Evolutionary conservation across 345 rosid genomes (phyloP), one percentile per base, ranked within the genome.

Genomic region (Microthlaspi erraticum): DNA sequence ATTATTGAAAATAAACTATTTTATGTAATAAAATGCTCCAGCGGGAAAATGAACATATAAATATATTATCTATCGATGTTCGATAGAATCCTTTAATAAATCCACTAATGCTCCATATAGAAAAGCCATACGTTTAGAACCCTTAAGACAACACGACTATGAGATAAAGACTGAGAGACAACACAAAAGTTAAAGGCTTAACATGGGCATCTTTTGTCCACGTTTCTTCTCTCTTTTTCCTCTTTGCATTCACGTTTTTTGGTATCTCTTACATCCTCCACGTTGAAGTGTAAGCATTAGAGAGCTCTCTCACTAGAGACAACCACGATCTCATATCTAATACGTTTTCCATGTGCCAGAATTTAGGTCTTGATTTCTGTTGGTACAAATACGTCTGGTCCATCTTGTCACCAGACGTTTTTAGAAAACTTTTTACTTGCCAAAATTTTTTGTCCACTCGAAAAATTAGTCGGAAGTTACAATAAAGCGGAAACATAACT

Each of bases 181-280:
- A 13, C 32, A 45, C 44, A 52, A n/a, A 52, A 52, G 68, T 19
- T 39, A 52, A 39, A 34, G 60, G 69, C 17, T 42, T 42, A 55
- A 37, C 65, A 72, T 72, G 77, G 48, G 71, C 42, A 26, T 48
- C 18, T 46, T 38, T 36, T 56, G 20, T 26, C 50, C 71, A 55
- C 59, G 65, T 72, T 72, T 72, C 7, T 45, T 44, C 33, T 34
- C 31, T 54, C 11, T 36, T 11, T 63, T 45, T 16, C 44, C 51
- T 31, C 48, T 43, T 16, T 54, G 49, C 12, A 8, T 12, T 31
- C 77, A 73, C 77, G 71, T 73, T 64, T 72, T 37, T 66, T 17
- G 77, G 77, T 46, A 72, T 29, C 51, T 57, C 65, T 73, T 48
- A n/a, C 59, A 39, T 39, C 64, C 71, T 37, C 37, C 77, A 56